Percentiles rank a stretch among this genome's conserved stretches.
phyloP scores from a whole-genome alignment of 2,329 filamentous ascomycete species.

The Diaporthe sp. region DNA sequence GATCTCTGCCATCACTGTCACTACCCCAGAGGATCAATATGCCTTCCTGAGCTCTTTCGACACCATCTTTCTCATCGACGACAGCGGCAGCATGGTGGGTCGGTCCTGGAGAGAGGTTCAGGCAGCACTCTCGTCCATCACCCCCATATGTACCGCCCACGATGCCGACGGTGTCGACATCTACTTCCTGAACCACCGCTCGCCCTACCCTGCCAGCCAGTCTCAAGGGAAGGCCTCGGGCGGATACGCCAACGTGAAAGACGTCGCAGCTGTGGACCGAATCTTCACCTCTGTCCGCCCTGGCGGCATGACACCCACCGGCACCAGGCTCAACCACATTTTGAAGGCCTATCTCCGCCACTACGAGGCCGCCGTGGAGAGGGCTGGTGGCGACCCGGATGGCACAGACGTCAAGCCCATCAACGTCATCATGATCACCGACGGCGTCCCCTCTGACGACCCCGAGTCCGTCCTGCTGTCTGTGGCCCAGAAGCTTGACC shows the following conservation, averaged over 20 bases:
- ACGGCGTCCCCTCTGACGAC: constrained; percentile 86
- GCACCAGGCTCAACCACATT: constrained; percentile 77
- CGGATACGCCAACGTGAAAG: constrained; percentile 75
- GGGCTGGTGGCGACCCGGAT: constrained; percentile 54
- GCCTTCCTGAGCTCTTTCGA: constrained; percentile 85
- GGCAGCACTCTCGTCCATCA: constrained; percentile 77
- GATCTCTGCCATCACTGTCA: constrained; percentile 47
- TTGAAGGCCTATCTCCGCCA: constrained; percentile 77
- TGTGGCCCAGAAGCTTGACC: constrained; percentile 78
- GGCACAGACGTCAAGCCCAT: constrained; percentile 74
- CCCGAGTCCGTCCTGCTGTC: constrained; percentile 77
- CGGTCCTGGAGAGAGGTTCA: constrained; percentile 81
- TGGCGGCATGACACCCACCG: constrained; percentile 78
- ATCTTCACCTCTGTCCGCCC: constrained; percentile 81
- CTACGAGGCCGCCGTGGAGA: constrained; percentile 57
- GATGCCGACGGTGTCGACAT: constrained; percentile 91
- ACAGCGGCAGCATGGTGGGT: constrained; percentile 88
- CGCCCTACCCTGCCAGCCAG: constrained; percentile 50
- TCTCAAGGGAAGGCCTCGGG: constrained; percentile 54
- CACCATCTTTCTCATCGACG: constrained; percentile 91
- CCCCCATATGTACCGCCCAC: constrained; percentile 83
- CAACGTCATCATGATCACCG: constrained; percentile 94
- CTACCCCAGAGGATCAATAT: constrained; percentile 74
- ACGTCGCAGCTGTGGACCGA: constrained; percentile 67
- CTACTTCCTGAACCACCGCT: constrained; percentile 85